Evolutionary conservation across 192 early-diverging fungal species (phyloP), one percentile per base, ranked within the genome.

Genomic region (Umbelopsis sp.): DNA sequence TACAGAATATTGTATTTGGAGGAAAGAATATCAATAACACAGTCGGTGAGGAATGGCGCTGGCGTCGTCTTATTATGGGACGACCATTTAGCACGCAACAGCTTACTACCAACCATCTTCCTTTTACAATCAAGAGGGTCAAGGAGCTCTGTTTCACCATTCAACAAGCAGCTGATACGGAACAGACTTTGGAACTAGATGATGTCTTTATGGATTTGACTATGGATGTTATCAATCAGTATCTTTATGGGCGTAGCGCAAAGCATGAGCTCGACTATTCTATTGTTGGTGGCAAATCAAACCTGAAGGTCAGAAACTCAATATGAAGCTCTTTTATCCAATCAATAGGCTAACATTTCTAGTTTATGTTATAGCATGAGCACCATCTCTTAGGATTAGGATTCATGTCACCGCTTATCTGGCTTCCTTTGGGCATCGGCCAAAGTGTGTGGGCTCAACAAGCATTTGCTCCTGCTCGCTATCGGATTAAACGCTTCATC

Each of bases 221-320:
- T 8, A 73, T 80, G 70, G 74, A 76, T 68, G 74, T 80, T 46
- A 80, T 80, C 18, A 75, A 75, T 27, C 72, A 67, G 66, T 80
- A 76, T 72, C 55, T 80, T 10, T 80, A 75, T 68, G 78, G 76
- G n/a, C 53, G 68, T 33, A 64, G 52, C 16, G 50, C 69, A 46
- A 41, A 35, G 2, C 30, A 37, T 22, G 71, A 74, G 20, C 64
- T 80, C 15, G 58, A 76, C 5, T 75, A 67, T 49, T 46, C 48
- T 30, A 47, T 67, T 22, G 67, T 80, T 13, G 78, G 78, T 15
- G 65, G 64, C 4, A 65, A 51, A 48, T 23, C 33, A 4, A 75
- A 76, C n/a, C 64, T 80, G 13, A 76, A 75, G 64, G 78, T 76
- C 68, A 46, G 30, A 21, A 44, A n/a, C 12, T 33, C 27, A 30